Evolutionary conservation across 192 early-diverging fungal species (phyloP).

Genomic region (Podila verticillata): DNA sequence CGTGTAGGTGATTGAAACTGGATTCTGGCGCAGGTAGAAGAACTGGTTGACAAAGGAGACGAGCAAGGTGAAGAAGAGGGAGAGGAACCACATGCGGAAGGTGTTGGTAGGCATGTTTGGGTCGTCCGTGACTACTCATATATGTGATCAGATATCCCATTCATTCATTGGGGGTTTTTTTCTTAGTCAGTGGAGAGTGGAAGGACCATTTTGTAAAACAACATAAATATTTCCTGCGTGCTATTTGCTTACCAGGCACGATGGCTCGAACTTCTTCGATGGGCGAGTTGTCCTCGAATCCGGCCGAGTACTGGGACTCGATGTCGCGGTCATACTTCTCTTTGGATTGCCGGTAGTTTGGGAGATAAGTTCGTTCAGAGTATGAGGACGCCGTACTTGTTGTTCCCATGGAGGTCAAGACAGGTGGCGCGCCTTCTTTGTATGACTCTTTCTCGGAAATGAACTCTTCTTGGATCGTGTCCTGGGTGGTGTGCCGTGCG

Average conservation of each 20-base stretch:
- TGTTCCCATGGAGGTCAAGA: neutral
- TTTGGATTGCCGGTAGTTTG: neutral
- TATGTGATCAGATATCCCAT: neutral
- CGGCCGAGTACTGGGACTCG: constrained; percentile 16
- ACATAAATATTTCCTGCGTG: too few relatives aligned
- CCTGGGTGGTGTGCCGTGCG: too few relatives aligned
- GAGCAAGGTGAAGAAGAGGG: constrained; percentile 40
- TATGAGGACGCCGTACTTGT: neutral
- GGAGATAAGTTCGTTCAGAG: neutral
- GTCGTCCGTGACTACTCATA: constrained; percentile 38
- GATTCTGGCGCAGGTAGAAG: constrained; percentile 50
- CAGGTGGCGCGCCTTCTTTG: neutral
- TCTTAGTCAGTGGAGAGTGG: too few relatives aligned
- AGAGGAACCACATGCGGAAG: constrained; percentile 57
- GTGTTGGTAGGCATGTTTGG: constrained; percentile 55
- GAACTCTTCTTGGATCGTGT: too few relatives aligned
- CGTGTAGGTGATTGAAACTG: constrained; percentile 30
- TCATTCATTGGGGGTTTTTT: too few relatives aligned
- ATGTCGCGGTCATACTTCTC: neutral
- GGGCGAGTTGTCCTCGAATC: constrained; percentile 45
- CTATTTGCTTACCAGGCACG: constrained; percentile 37
- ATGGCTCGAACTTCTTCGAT: constrained; percentile 54
- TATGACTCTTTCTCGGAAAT: neutral
- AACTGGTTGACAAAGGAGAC: constrained; percentile 53
- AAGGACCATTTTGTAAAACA: too few relatives aligned